phyloP scores from a whole-genome alignment of 2,329 filamentous ascomycete genomes.

The Epichloe gansuensis region DNA sequence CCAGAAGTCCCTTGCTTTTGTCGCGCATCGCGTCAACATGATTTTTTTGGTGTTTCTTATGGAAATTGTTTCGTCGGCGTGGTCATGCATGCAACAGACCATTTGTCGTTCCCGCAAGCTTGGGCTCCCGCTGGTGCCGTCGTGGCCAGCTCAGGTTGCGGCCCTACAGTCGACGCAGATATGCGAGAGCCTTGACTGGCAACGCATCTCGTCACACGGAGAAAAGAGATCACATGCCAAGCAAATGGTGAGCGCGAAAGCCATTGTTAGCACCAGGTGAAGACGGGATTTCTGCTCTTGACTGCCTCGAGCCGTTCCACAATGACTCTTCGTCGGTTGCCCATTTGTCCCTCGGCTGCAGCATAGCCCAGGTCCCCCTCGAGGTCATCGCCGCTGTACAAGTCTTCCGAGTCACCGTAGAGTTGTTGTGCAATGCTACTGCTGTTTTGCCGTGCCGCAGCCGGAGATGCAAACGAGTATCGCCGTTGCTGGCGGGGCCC shows the following conservation, averaged over 20 bases:
- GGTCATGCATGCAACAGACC: background rate
- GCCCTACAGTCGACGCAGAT: background rate
- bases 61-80: background rate
- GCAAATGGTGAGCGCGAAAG: background rate
- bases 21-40: background rate
- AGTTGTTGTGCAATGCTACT: constrained; percentile 41
- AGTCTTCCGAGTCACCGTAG: constrained; percentile 40
- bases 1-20: background rate
- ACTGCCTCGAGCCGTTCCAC: constrained; percentile 93
- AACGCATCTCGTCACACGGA: background rate
- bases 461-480: constrained; percentile 40
- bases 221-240: background rate
- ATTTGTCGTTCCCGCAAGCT: background rate
- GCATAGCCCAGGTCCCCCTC: constrained; percentile 93
- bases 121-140: background rate
- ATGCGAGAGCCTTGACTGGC: background rate
- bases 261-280: constrained; percentile 71
- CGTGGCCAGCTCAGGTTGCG: background rate
- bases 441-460: constrained; percentile 33
- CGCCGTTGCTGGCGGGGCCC: constrained; percentile 32
- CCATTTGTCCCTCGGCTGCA: constrained; percentile 87
- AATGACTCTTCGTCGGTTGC: constrained; percentile 84
- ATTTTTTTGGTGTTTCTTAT: background rate
- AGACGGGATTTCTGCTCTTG: constrained; percentile 89
- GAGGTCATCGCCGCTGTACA: constrained; percentile 59